A percentile compares a stretch with the other conserved stretches of the same genome.
Evolutionary conservation across 257 asterid genomes (phyloP).

Genomic region (Jacaranda mimosifolia): DNA sequence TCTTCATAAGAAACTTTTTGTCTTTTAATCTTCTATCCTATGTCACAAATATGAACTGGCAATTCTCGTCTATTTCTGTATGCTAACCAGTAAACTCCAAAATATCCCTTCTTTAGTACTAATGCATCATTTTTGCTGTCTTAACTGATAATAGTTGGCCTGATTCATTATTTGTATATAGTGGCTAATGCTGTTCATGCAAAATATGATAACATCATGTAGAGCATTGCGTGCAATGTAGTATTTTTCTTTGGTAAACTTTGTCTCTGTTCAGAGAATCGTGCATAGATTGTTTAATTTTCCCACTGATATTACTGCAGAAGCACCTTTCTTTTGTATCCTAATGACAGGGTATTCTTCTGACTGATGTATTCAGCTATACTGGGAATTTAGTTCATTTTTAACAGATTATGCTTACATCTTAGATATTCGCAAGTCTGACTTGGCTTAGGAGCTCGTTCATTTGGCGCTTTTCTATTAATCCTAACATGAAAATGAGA

Average conservation of each 20-base stretch:
- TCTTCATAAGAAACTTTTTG: background rate
- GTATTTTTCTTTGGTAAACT: background rate
- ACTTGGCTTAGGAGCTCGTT: background rate
- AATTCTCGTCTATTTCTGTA: background rate
- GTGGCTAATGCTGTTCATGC: background rate
- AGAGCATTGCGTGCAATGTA: background rate
- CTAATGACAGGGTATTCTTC: background rate
- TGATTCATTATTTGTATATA: background rate
- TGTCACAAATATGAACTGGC: background rate
- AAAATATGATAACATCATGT: background rate
- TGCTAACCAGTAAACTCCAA: slow-evolving; percentile 14
- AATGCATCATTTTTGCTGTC: slow-evolving; percentile 20
- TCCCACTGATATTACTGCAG: background rate
- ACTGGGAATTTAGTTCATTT: background rate
- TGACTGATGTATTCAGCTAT: background rate
- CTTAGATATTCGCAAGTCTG: background rate
- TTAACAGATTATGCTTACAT: background rate
- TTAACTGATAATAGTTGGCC: background rate
- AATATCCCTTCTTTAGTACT: background rate
- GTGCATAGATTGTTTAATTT: background rate
- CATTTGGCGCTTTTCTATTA: background rate
- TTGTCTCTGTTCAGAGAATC: slow-evolving; percentile 5
- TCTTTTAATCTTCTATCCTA: slow-evolving; percentile 20
- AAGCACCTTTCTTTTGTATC: background rate
- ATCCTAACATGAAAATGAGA: no score